phyloP scores from a whole-genome alignment of 768 basidiomycete genomes.

The Trametes cinnabarina region DNA sequence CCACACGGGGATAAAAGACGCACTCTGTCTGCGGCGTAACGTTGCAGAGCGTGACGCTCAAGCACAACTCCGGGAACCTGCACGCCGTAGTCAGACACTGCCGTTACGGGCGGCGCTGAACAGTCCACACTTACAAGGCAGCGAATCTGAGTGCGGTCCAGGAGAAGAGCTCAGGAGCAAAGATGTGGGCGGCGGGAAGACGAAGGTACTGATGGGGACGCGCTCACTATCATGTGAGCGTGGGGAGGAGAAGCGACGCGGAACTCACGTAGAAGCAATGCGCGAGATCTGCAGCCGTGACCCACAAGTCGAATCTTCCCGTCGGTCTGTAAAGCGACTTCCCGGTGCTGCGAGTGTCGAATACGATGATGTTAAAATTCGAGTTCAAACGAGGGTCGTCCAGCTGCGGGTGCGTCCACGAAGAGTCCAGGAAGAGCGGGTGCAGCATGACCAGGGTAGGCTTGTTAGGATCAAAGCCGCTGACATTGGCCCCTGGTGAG shows the following conservation, averaged over 20 bases:
- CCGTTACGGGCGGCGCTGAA: not conserved
- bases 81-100: not conserved
- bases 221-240: not conserved
- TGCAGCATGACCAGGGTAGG: conserved; percentile 69
- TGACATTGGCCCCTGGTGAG: conserved; percentile 54
- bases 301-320: conserved; percentile 68
- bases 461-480: conserved; percentile 62
- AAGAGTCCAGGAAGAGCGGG: conserved; percentile 64
- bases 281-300: conserved; percentile 76
- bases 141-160: conserved; percentile 64
- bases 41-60: conserved; percentile 67
- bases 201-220: conserved; percentile 46
- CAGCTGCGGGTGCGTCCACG: conserved; percentile 66
- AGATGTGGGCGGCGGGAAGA: conserved; percentile 67
- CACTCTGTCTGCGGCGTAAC: conserved; percentile 68
- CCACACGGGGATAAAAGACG: conserved; percentile 27
- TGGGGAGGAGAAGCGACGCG: not conserved
- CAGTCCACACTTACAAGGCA: conserved; percentile 46
- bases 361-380: conserved; percentile 69
- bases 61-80: conserved; percentile 71
- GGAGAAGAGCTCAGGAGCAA: conserved; percentile 64
- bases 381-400: conserved; percentile 60
- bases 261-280: conserved; percentile 56
- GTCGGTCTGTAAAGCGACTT: conserved; percentile 52
- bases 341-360: conserved; percentile 68